A percentile compares a stretch with the other conserved stretches of the same genome.
These are phyloP conservation scores for Neonectria hederae DNA, from an alignment of 2,329 filamentous ascomycete genomes.

Conservation along the genomic window DNA sequence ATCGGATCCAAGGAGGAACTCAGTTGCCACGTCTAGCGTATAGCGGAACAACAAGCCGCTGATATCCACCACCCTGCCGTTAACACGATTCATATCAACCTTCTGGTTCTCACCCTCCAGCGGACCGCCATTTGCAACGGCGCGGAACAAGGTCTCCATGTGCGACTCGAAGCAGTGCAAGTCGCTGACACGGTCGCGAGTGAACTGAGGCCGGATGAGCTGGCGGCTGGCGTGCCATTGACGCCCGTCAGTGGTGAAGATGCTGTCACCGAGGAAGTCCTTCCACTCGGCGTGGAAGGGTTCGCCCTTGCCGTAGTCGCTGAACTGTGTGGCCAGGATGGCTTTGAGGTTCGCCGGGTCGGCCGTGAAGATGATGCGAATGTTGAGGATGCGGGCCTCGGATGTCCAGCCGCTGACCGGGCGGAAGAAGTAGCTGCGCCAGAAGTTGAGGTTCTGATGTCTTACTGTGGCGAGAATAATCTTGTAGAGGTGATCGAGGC, in stretches of 20 bases:
- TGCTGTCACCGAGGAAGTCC: slow-evolving; percentile 77
- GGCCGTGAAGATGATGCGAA: slow-evolving; percentile 76
- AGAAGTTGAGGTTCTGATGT: slow-evolving; percentile 70
- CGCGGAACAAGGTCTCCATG: slow-evolving; percentile 75
- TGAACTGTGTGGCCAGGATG: slow-evolving; percentile 85
- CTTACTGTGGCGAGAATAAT: slow-evolving; percentile 61
- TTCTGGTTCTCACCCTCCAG: slow-evolving; percentile 68
- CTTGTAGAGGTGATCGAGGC: slow-evolving; percentile 70
- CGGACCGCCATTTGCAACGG: slow-evolving; percentile 68
- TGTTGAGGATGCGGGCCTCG: slow-evolving; percentile 65
- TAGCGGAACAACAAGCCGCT: slow-evolving; percentile 84
- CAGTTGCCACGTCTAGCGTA: slow-evolving; percentile 85
- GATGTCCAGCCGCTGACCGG: slow-evolving; percentile 61
- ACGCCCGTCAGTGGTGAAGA: slow-evolving; percentile 82
- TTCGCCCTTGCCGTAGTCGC: slow-evolving; percentile 83
- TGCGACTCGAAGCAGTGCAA: slow-evolving; percentile 84
- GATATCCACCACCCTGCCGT: slow-evolving; percentile 73
- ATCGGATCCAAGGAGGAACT: slow-evolving; percentile 84
- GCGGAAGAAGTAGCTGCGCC: slow-evolving; percentile 61
- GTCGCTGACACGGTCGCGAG: slow-evolving; percentile 84
- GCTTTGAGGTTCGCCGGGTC: slow-evolving; percentile 94
- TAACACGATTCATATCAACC: slow-evolving; percentile 70
- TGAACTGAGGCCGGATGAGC: slow-evolving; percentile 86
- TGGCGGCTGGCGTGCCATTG: slow-evolving; percentile 84
- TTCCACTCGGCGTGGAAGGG: slow-evolving; percentile 79